Percentiles rank a stretch among this genome's conserved stretches.
Evolutionary conservation across 805 yeast species (phyloP).

Genomic region (Nakazawaea ishiwadae): DNA sequence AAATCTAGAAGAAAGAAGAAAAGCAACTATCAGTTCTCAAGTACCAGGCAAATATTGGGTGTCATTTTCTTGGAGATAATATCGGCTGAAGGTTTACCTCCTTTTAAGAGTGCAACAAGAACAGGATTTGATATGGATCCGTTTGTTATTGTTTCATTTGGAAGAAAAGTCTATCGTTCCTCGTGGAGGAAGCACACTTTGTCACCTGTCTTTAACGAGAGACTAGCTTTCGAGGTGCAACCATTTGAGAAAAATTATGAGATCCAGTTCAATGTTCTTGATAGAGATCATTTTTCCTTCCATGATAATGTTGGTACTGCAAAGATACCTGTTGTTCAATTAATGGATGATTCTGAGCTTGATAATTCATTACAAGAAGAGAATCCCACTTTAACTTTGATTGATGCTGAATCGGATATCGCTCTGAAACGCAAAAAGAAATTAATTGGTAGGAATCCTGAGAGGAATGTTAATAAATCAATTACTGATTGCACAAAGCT

Average conservation of each 20-base stretch:
- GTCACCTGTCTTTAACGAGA: conserved; percentile 78
- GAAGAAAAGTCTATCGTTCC: conserved; percentile 81
- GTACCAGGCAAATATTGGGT: conserved; percentile 47
- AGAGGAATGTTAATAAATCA: conserved; percentile 27
- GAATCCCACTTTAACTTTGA: conserved; percentile 13
- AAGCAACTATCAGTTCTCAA: conserved; percentile 29
- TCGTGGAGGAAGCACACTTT: conserved; percentile 79
- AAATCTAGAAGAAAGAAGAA: conserved; percentile 23
- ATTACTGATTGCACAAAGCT: conserved; percentile 36
- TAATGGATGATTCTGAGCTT: conserved; percentile 12
- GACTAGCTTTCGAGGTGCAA: conserved; percentile 72
- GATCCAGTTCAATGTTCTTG: conserved; percentile 70
- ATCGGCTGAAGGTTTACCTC: conserved; percentile 75
- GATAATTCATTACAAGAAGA: conserved; percentile 10
- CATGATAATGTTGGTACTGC: conserved; percentile 79
- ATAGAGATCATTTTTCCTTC: conserved; percentile 76
- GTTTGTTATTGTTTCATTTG: conserved; percentile 86
- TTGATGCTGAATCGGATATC: conserved; percentile 13
- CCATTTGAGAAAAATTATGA: conserved; percentile 62
- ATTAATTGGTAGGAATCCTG: conserved; percentile 18
- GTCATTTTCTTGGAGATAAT: conserved; percentile 73
- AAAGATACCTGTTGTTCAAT: conserved; percentile 45
- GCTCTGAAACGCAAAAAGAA: conserved; percentile 16
- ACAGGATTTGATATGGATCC: conserved; percentile 95
- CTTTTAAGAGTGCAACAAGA: conserved; percentile 61